phyloP scores from a whole-genome alignment of 495 filamentous ascomycete genomes.

The Penicillium alfredii region DNA sequence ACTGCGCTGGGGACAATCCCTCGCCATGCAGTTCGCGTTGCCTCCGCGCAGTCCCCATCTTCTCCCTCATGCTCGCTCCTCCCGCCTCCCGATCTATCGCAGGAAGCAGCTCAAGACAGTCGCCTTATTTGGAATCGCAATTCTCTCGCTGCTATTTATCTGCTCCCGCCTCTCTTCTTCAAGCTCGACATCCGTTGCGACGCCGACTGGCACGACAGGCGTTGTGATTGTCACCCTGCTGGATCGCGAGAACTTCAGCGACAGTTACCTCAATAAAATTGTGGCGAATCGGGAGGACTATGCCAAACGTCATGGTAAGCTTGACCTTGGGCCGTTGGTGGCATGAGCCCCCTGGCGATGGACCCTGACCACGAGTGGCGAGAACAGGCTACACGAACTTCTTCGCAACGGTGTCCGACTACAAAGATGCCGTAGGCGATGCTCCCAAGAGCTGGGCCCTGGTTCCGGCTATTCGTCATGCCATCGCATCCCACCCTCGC shows the following conservation, averaged over 20 bases:
- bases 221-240: conserved; percentile 86
- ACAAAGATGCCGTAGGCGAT: conserved; percentile 53
- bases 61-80: conserved; percentile 54
- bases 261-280: conserved; percentile 62
- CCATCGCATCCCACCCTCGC: conserved; percentile 70
- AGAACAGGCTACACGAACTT: conserved; percentile 77
- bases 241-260: conserved; percentile 54
- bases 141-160: conserved; percentile 57
- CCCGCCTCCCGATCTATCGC: conserved; percentile 56
- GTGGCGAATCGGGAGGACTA: conserved; percentile 81
- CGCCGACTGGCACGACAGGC: conserved; percentile 64
- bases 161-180: conserved; percentile 48
- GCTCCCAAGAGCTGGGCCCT: conserved; percentile 68
- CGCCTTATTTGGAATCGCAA: conserved; percentile 48
- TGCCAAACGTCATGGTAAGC: conserved; percentile 81
- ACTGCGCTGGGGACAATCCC: conserved; percentile 17
- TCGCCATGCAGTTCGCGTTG: conserved; percentile 82
- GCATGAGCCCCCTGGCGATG: no score
- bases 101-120: conserved; percentile 61
- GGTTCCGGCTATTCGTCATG: conserved; percentile 84
- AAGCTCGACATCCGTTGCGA: conserved; percentile 23
- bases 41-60: conserved; percentile 77
- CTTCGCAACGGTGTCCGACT: conserved; percentile 68
- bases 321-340: no score
- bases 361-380: not conserved